Conservation (phyloP, 2,329 filamentous ascomycete genomes). For the Colletotrichum phormii region DNA sequence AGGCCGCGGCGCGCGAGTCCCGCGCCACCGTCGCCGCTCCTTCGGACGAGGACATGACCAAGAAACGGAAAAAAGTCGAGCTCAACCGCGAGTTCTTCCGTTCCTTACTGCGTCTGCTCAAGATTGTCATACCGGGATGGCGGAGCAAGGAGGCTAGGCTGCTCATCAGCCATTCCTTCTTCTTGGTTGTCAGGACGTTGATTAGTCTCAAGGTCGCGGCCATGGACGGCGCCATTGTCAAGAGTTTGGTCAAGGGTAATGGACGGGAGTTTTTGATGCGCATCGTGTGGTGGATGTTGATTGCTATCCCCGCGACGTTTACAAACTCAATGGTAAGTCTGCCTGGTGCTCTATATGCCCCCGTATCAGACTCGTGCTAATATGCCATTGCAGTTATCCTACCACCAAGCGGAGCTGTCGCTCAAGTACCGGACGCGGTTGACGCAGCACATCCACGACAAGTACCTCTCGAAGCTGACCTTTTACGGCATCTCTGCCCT, state of each 20-base stretch:
- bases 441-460: conserved; percentile 94
- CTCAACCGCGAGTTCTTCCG: conserved; percentile 86
- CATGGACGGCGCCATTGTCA: conserved; percentile 93
- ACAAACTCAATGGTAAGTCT: conserved; percentile 94
- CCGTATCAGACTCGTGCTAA: neutral
- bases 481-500: conserved; percentile 97
- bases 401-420: conserved; percentile 95
- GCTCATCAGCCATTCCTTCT: conserved; percentile 91
- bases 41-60: conserved; percentile 50
- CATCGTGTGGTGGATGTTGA: conserved; percentile 98
- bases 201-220: conserved; percentile 97
- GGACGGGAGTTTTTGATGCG: conserved; percentile 90
- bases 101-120: conserved; percentile 80
- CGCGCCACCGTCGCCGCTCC: conserved; percentile 56
- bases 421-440: conserved; percentile 92
- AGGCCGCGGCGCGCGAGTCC: conserved; percentile 66
- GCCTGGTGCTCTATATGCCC: fast-evolving
- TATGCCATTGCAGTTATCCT: conserved; percentile 78
- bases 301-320: conserved; percentile 94
- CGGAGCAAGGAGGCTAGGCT: conserved; percentile 88
- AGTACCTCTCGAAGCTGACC: conserved; percentile 96
- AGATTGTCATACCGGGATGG: conserved; percentile 92
- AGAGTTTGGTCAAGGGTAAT: conserved; percentile 89
- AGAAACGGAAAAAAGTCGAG: conserved; percentile 82
- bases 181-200: conserved; percentile 88